Evolutionary conservation across 2,329 filamentous ascomycete species (phyloP).

Genomic region (Colletotrichum costaricense): DNA sequence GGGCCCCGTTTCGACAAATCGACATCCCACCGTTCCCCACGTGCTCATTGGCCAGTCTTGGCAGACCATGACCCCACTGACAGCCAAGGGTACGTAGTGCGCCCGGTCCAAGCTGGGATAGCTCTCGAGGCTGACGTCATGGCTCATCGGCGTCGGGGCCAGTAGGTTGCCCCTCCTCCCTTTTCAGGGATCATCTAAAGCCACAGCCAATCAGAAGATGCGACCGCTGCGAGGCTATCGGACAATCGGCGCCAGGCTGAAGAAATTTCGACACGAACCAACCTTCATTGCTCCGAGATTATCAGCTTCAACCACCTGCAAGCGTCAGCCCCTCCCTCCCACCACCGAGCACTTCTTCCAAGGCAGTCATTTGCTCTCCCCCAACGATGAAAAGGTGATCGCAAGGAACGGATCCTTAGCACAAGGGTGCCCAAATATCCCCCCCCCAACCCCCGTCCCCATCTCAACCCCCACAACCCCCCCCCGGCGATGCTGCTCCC

Average conservation of each 20-base stretch:
- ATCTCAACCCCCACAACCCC: neutral
- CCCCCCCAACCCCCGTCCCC: neutral
- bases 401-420: conserved; percentile 4
- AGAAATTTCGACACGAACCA: conserved; percentile 14
- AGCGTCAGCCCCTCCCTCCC: neutral
- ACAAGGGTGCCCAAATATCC: neutral
- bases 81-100: neutral
- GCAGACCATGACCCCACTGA: neutral
- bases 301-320: neutral
- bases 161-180: conserved; percentile 11
- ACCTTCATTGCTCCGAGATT: neutral
- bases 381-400: conserved; percentile 1
- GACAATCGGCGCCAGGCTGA: conserved; percentile 19
- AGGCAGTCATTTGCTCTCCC: neutral
- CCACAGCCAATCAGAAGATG: conserved; percentile 7
- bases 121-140: conserved; percentile 24
- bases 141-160: neutral
- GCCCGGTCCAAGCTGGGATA: neutral
- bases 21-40: conserved; percentile 10
- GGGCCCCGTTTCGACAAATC: conserved; percentile 12
- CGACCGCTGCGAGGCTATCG: conserved; percentile 19
- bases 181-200: neutral
- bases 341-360: neutral
- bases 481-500: conserved; percentile 26
- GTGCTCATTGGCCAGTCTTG: conserved; percentile 31